These are phyloP conservation scores for Viridothelium virens DNA, from an alignment of 495 filamentous ascomycete species.

Conservation along the genomic window DNA sequence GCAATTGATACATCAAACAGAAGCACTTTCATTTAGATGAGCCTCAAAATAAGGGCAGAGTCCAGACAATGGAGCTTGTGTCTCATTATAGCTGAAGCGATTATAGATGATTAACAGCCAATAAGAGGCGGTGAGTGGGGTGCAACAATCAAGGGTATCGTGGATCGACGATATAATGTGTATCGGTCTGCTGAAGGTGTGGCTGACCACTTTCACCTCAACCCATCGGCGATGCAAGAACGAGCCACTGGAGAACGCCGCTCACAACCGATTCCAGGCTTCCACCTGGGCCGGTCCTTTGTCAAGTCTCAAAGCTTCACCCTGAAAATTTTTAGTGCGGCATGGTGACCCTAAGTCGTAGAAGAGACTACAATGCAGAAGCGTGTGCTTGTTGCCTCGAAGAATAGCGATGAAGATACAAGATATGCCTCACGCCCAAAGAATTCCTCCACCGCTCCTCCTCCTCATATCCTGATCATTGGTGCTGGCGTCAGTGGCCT, in stretches of 20 bases:
- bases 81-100: background rate
- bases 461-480: conserved; percentile 28
- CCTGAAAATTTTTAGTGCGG: conserved; percentile 7
- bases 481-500: conserved; percentile 37
- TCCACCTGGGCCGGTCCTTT: background rate
- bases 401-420: conserved; percentile 10
- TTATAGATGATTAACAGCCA: background rate
- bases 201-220: conserved; percentile 1
- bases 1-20: no score
- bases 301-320: background rate
- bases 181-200: background rate
- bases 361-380: conserved; percentile 8
- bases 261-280: background rate
- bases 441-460: background rate
- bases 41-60: background rate
- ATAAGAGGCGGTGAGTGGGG: background rate
- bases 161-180: conserved; percentile 1
- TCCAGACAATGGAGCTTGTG: background rate
- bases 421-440: conserved; percentile 7
- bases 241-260: background rate
- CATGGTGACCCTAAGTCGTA: background rate
- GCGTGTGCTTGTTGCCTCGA: background rate
- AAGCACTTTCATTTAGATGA: no score
- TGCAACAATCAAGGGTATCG: background rate
- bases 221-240: background rate